A percentile compares a stretch with the other conserved stretches of the same genome.
phyloP scores from a whole-genome alignment of 1,284 basidiomycete species.

The Sporisorium sorghi region DNA sequence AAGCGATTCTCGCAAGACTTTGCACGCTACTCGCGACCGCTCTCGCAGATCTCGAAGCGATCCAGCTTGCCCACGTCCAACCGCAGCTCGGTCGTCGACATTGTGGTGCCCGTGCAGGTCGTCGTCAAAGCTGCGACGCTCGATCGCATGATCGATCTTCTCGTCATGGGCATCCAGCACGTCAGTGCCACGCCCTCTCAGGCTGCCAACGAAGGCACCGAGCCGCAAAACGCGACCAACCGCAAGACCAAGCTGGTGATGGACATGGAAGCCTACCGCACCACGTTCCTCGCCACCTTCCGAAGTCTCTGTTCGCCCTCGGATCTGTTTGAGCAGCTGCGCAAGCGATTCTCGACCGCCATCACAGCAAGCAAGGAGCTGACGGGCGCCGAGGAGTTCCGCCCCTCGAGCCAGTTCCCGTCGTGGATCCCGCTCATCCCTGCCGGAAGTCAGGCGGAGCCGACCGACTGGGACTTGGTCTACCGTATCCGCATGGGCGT shows the following conservation, averaged over 20 bases:
- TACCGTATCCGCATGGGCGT: slow-evolving; percentile 60
- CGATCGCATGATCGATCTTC: slow-evolving; percentile 63
- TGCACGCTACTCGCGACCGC: slow-evolving; percentile 47
- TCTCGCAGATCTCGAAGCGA: slow-evolving; percentile 61
- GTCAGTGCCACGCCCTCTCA: slow-evolving; percentile 35
- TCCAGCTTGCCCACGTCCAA: slow-evolving; percentile 63
- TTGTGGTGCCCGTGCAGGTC: slow-evolving; percentile 51
- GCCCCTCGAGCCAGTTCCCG: slow-evolving; percentile 60
- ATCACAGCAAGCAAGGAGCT: slow-evolving; percentile 64
- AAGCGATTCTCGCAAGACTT: slow-evolving; percentile 65
- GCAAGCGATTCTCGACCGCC: slow-evolving; percentile 61
- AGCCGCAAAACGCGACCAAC: slow-evolving; percentile 19
- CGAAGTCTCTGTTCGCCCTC: slow-evolving; percentile 54
- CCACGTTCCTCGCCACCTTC: slow-evolving; percentile 62
- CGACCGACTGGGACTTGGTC: slow-evolving; percentile 61
- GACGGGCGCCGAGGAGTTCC: slow-evolving; percentile 46
- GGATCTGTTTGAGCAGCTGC: slow-evolving; percentile 63
- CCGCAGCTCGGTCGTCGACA: slow-evolving; percentile 61
- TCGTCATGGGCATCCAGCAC: slow-evolving; percentile 66
- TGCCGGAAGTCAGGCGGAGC: slow-evolving; percentile 46
- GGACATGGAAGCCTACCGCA: slow-evolving; percentile 57
- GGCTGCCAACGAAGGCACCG: slow-evolving; percentile 14
- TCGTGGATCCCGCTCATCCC: slow-evolving; percentile 57
- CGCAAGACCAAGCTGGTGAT: slow-evolving; percentile 54
- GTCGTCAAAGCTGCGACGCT: slow-evolving; percentile 59